Evolutionary conservation across 495 filamentous ascomycete species (phyloP).

Genomic region (Penicillium steckii): DNA sequence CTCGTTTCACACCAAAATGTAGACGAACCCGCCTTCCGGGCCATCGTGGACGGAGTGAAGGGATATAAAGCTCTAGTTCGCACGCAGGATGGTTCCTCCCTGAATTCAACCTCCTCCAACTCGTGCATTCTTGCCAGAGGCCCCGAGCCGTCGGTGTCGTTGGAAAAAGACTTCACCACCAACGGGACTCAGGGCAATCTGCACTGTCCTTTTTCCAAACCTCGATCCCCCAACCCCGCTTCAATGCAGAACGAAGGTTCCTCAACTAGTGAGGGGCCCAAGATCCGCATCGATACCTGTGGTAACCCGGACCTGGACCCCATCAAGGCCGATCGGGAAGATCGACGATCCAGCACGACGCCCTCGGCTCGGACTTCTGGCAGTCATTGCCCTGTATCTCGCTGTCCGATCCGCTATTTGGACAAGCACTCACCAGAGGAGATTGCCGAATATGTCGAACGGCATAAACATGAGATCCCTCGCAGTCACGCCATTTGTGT

Average conservation of each 20-base stretch:
- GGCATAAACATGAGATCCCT: conserved; percentile 89
- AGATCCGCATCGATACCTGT: conserved; percentile 31
- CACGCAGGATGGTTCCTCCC: conserved; percentile 26
- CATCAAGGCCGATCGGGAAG: conserved; percentile 44
- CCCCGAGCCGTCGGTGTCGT: conserved; percentile 28
- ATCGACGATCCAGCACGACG: conserved; percentile 36
- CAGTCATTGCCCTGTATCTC: conserved; percentile 74
- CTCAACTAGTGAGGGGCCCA: conserved; percentile 25
- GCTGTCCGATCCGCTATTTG: conserved; percentile 86
- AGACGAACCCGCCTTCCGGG: conserved; percentile 37
- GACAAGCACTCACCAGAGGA: conserved; percentile 90
- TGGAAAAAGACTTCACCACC: conserved; percentile 49
- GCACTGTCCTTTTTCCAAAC: conserved; percentile 48
- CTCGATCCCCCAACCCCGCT: conserved; percentile 16
- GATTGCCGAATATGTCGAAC: conserved; percentile 83
- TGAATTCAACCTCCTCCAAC: conserved; percentile 25
- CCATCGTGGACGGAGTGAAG: conserved; percentile 41
- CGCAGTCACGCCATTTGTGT: conserved; percentile 90
- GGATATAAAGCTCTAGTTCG: conserved; percentile 39
- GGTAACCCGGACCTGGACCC: conserved; percentile 42
- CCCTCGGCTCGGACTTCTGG: conserved; percentile 51
- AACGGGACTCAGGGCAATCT: conserved; percentile 42
- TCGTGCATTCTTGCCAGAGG: conserved; percentile 40
- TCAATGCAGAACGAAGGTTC: conserved; percentile 14
- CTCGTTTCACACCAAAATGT: conserved; percentile 44